A percentile compares a stretch with the other conserved stretches of the same genome.
Conservation (phyloP, 2,329 filamentous ascomycete genomes). For the Colletotrichum acutatum region DNA sequence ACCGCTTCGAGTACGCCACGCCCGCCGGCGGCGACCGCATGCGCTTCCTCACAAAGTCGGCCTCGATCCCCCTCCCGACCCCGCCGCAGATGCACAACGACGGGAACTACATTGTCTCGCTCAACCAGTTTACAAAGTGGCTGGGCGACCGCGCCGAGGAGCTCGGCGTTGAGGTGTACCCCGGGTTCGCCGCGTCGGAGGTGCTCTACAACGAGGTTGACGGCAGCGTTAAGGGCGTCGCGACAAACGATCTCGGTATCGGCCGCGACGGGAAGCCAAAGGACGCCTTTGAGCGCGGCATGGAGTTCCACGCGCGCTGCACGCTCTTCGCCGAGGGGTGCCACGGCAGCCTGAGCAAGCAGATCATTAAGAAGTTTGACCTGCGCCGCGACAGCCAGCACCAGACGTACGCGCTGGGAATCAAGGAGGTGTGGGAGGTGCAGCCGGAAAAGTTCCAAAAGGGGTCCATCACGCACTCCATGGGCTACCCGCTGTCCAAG, state of each 20-base stretch:
- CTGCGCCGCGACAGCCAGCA: constrained; percentile 88
- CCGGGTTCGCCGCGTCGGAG: constrained; percentile 94
- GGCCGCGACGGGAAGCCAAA: constrained; percentile 85
- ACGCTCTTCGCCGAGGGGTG: constrained; percentile 96
- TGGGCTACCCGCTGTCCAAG: constrained; percentile 89
- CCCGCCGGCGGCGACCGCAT: constrained; percentile 87
- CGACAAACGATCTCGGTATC: constrained; percentile 94
- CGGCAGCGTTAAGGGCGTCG: constrained; percentile 91
- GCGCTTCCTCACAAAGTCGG: constrained; percentile 89
- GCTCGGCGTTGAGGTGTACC: constrained; percentile 93
- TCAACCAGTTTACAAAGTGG: constrained; percentile 97
- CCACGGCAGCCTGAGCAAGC: constrained; percentile 94
- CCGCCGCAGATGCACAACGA: constrained; percentile 99
- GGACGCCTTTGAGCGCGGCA: constrained; percentile 92
- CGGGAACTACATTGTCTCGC: constrained; percentile 95
- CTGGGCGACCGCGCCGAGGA: constrained; percentile 96
- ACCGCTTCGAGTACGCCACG: constrained; percentile 87
- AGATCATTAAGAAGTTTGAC: constrained; percentile 94
- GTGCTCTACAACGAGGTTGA: constrained; percentile 82
- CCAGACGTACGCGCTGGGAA: constrained; percentile 92
- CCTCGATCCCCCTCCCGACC: constrained; percentile 81
- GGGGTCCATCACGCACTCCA: constrained; percentile 86
- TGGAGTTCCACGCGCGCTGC: constrained; percentile 95
- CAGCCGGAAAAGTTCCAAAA: constrained; percentile 91
- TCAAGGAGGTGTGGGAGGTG: constrained; percentile 99